These are phyloP conservation scores for Russula olivacea DNA, from an alignment of 768 basidiomycete genomes.

Conservation along the genomic window DNA sequence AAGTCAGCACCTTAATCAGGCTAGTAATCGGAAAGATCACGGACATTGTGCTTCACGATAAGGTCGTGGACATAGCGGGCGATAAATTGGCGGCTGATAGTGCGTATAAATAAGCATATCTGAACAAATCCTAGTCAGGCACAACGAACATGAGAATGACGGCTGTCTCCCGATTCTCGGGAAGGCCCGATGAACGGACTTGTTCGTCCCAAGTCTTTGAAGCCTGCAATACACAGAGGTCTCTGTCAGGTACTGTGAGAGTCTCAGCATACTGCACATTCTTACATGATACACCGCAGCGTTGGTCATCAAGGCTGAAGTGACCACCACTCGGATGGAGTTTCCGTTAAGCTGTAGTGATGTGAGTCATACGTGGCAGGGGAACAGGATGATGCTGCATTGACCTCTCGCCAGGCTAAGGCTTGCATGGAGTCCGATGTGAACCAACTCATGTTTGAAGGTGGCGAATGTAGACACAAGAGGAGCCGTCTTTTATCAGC, in stretches of 20 bases:
- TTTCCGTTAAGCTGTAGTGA: slow-evolving; percentile 12
- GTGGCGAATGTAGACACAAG: slow-evolving; percentile 2
- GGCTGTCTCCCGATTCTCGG: slow-evolving; percentile 17
- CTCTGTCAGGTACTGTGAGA: neutral
- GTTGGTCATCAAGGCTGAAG: slow-evolving; percentile 19
- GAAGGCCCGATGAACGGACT: slow-evolving; percentile 15
- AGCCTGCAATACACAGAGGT: slow-evolving; percentile 1
- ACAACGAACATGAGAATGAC: slow-evolving; percentile 19
- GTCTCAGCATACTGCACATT: neutral
- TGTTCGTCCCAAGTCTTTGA: slow-evolving; percentile 23
- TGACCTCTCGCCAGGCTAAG: slow-evolving; percentile 17
- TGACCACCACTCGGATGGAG: slow-evolving; percentile 14
- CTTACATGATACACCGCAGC: slow-evolving; percentile 22
- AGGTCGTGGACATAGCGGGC: slow-evolving; percentile 23
- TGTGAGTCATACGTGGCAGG: slow-evolving; percentile 1
- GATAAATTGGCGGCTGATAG: slow-evolving; percentile 22
- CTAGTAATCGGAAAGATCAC: slow-evolving; percentile 3
- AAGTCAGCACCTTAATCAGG: slow-evolving; percentile 4
- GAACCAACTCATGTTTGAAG: slow-evolving; percentile 22
- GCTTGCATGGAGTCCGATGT: slow-evolving; percentile 14
- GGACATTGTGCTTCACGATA: slow-evolving; percentile 22
- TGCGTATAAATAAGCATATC: slow-evolving; percentile 12
- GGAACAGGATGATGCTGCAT: neutral
- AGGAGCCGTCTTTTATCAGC: slow-evolving; percentile 12
- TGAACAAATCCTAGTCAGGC: neutral